Evolutionary conservation across 129 eudicot genomes (phyloP).

Genomic region (Tagetes erecta): DNA sequence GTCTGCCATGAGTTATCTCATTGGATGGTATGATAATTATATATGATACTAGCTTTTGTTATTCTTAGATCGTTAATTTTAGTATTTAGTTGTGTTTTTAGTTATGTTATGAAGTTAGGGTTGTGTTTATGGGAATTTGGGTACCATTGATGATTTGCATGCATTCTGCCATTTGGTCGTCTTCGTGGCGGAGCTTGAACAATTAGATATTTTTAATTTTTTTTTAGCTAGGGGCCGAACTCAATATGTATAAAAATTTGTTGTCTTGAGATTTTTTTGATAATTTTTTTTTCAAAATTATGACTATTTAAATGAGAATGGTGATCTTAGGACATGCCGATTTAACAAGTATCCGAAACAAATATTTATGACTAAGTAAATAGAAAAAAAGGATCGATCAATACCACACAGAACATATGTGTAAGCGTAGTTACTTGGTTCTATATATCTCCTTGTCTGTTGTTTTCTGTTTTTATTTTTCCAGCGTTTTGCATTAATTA

Average conservation of each 20-base stretch:
- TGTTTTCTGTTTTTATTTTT: not conserved
- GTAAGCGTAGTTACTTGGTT: not conserved
- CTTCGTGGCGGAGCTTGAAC: no score
- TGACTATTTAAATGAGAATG: no score
- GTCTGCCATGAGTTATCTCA: constrained; percentile 81
- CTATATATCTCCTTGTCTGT: not conserved
- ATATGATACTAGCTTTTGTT: no score
- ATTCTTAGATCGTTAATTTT: constrained; percentile 5
- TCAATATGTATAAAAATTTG: no score
- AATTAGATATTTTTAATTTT: no score
- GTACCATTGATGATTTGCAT: constrained; percentile 2
- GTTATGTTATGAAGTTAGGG: not conserved
- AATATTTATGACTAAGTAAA: not conserved
- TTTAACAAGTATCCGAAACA: not conserved
- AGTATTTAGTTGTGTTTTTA: not conserved
- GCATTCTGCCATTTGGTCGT: not conserved
- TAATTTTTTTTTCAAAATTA: no score
- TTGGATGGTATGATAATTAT: constrained; percentile 64
- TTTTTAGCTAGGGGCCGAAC: no score
- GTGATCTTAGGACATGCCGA: no score
- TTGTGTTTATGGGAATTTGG: not conserved
- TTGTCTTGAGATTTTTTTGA: no score
- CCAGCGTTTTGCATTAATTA: not conserved
- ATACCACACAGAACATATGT: not conserved
- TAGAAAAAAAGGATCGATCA: not conserved